Evolutionary conservation across 352 stramenopile species (phyloP).

Genomic region (Pythium monospermum): DNA sequence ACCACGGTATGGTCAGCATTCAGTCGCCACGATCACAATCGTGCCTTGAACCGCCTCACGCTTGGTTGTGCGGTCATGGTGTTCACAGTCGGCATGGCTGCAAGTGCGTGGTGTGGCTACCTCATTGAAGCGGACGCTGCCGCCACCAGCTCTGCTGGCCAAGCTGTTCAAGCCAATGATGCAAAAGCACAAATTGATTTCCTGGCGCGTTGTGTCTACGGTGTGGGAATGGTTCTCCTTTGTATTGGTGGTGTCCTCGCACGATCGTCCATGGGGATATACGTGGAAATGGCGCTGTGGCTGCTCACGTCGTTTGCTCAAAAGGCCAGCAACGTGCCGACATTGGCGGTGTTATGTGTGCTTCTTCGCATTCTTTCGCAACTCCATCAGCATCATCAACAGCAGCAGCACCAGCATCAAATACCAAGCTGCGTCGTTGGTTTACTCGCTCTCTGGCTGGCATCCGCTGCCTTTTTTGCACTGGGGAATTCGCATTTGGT

Average conservation of each 20-base stretch:
- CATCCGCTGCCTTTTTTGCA: conserved; percentile 74
- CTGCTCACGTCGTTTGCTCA: conserved; percentile 56
- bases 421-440: conserved; percentile 7
- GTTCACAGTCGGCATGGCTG: conserved; percentile 27
- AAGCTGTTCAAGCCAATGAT: too few relatives aligned
- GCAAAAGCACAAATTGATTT: conserved; percentile 7
- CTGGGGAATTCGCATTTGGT: conserved; percentile 88
- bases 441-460: conserved; percentile 24
- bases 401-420: neutral
- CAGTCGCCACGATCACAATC: neutral
- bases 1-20: conserved; percentile 29
- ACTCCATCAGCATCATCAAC: neutral
- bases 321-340: conserved; percentile 51
- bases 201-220: conserved; percentile 48
- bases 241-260: conserved; percentile 7
- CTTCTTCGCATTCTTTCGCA: conserved; percentile 26
- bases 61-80: neutral
- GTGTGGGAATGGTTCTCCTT: conserved; percentile 16
- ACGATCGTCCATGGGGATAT: conserved; percentile 5
- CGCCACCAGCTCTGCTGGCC: too few relatives aligned
- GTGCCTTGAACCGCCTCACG: neutral
- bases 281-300: conserved; percentile 55
- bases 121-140: conserved; percentile 1
- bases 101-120: conserved; percentile 13
- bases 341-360: conserved; percentile 46